Base-by-base conservation (phyloP, 1,139 yeast species). In the Suhomyces terraborum region DNA sequence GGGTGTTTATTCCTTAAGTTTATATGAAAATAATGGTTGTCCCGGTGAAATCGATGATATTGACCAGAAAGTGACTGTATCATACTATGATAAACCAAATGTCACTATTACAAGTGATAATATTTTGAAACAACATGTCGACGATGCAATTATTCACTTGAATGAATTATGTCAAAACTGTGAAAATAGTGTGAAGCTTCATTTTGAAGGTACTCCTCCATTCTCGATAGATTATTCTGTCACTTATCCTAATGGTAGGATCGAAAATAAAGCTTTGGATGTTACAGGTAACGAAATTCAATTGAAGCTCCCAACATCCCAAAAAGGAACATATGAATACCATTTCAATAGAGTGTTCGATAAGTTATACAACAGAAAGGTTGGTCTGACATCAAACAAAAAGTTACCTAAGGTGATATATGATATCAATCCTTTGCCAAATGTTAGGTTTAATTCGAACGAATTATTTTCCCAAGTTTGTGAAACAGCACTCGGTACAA, bases 161-260 rank as follows among this genome's bases (percentile, higher is more conserved):
- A 55, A 52, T 8, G 53, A 72, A 3, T 58, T 68, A 4, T 73
- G 78, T 43, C 71, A 66, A 42, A 56, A 59, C 20, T 55, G 67
- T 35, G 43, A 46, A 1, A 60, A 62, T 35, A 55, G 55, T 20
- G 54, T 64, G 8, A 52, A 53, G 2, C 45, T 73, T 29, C 40
- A 52, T 4, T 52, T 73, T 27, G 54, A 65, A 33, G 96, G 96
- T 1, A 66, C 77, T 4, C 73, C 85, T 0, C 97, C 98, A 22
- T 89, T 88, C 52, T 64, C 78, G 8, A 67, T 91, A 28, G 80
- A 80, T 40, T 91, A 89, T 56, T 80, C 81, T 27, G 67, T 88
- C 20, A 67, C 66, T 25, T 69, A 77, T 33, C 94, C 96, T 3
- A 68, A 64, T 52, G 88, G 87, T 0, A 58, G 56, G 24, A 37